These are phyloP conservation scores for Colletotrichum gloeosporioides DNA, from an alignment of 2,329 filamentous ascomycete species.

Conservation along the genomic window DNA sequence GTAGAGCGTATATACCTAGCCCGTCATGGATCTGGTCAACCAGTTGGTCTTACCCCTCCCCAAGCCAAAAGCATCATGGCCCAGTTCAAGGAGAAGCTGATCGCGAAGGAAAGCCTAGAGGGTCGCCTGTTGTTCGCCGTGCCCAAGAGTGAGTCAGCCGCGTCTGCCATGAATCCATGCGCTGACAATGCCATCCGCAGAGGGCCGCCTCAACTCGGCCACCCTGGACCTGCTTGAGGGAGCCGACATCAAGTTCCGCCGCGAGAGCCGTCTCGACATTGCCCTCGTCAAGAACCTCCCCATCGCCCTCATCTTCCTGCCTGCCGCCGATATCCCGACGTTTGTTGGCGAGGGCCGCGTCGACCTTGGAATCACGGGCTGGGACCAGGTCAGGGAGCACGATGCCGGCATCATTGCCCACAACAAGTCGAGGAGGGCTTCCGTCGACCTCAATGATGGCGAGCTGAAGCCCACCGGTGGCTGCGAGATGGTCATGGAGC, in stretches of 20 bases:
- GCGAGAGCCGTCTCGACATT: slow-evolving; percentile 94
- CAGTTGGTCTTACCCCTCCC: slow-evolving; percentile 44
- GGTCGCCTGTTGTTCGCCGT: slow-evolving; percentile 94
- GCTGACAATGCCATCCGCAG: slow-evolving; percentile 49
- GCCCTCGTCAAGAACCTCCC: slow-evolving; percentile 96
- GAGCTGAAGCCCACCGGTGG: slow-evolving; percentile 60
- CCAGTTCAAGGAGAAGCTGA: slow-evolving; percentile 20
- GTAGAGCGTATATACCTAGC: not conserved
- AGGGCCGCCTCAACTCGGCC: slow-evolving; percentile 90
- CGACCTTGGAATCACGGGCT: slow-evolving; percentile 92
- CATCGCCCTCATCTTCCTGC: slow-evolving; percentile 95
- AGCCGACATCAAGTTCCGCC: slow-evolving; percentile 94
- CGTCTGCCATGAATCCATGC: not conserved
- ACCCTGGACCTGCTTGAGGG: slow-evolving; percentile 90
- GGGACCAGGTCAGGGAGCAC: slow-evolving; percentile 92
- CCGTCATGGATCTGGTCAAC: slow-evolving; percentile 58
- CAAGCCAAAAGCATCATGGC: not conserved
- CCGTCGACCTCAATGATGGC: slow-evolving; percentile 48
- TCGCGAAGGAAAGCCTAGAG: slow-evolving; percentile 69
- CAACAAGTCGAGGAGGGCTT: slow-evolving; percentile 53
- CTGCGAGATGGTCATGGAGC: slow-evolving; percentile 86
- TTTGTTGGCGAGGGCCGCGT: slow-evolving; percentile 96
- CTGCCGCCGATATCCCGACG: slow-evolving; percentile 94
- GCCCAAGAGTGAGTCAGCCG: slow-evolving; percentile 83
- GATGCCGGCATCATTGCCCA: slow-evolving; percentile 66